Evolutionary conservation across 768 basidiomycete genomes (phyloP).

Genomic region (Chiua virens): DNA sequence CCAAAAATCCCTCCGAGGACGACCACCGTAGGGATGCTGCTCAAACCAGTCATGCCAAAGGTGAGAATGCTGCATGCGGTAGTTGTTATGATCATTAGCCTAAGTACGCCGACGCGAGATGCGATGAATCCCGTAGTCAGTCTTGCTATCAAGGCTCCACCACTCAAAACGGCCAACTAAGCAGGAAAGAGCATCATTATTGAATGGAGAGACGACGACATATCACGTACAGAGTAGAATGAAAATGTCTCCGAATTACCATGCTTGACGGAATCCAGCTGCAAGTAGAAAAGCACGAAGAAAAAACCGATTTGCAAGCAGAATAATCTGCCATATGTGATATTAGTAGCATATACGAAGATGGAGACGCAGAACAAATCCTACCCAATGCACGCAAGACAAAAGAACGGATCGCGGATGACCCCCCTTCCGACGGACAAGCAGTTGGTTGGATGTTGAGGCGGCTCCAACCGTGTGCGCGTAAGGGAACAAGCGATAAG

Average conservation of each 20-base stretch:
- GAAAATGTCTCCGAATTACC: conserved; percentile 46
- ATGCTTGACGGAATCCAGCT: conserved; percentile 50
- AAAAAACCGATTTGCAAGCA: conserved; percentile 41
- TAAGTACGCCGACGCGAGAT: conserved; percentile 44
- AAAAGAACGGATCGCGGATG: conserved; percentile 15
- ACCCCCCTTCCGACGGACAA: conserved; percentile 14
- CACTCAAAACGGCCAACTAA: conserved; percentile 55
- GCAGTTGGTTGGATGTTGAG: conserved; percentile 14
- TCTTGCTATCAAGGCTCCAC: conserved; percentile 50
- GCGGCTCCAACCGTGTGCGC: conserved; percentile 41
- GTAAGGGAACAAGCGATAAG: conserved; percentile 32
- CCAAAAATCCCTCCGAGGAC: conserved; percentile 44
- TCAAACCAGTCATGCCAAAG: conserved; percentile 44
- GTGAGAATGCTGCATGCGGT: conserved; percentile 35
- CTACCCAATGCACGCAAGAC: conserved; percentile 22
- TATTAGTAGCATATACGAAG: too few relatives aligned
- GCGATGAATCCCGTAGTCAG: conserved; percentile 45
- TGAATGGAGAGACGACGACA: neutral
- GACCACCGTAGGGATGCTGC: conserved; percentile 34
- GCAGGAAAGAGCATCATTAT: neutral
- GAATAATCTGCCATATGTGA: conserved; percentile 15
- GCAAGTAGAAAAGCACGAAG: conserved; percentile 57
- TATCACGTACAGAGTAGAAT: conserved; percentile 49
- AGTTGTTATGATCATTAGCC: conserved; percentile 38
- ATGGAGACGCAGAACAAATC: neutral